Evolutionary conservation across 225 moss, liverwort and hornwort genomes (phyloP), one percentile per base, ranked within the genome.

Genomic region (Sphagnum tenellum): DNA sequence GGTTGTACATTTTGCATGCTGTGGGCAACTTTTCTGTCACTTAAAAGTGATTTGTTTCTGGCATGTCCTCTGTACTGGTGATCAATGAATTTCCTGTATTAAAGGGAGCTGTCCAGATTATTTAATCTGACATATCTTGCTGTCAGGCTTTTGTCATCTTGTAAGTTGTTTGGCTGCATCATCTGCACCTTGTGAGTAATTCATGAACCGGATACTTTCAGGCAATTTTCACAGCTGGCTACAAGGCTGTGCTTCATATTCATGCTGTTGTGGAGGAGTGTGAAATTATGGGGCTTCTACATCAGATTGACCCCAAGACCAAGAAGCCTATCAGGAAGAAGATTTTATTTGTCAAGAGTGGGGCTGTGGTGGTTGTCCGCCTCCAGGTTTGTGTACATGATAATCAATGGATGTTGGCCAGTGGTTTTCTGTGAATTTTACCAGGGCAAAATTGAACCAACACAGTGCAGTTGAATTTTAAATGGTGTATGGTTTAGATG

Each of bases 211-310:
- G 12, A 14, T 8, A 12, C 2, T 59, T 55, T n/a, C 82, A 82
- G 82, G 81, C 84, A 44, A 85, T 85, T 55, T 85, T 85, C 50
- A 85, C 84, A 50, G 84, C 84, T 47, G 84, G 84, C 29, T 85
- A 85, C 75, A 85, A 85, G 64, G 84, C 84, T 50, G 75, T 85
- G 68, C 81, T 85, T 63, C 84, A 85, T 65, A 72, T 85, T 50
- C 84, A 85, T 50, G 73, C 84, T 14, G 73, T 85, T 3, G 81
- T 85, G 5, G 84, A 85, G 60, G 84, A 85, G 66, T 85, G 84
- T 78, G 84, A 85, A 61, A 85, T 85, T 52, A 76, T 85, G 50
- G 77, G 76, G 56, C 54, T 81, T 46, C 71, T 85, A 44, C 75
- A 85, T 63, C 75, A 76, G 54, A 85, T 78, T 58, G 84, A 85